Percentiles rank a stretch among this genome's conserved stretches.
Evolutionary conservation across 371 early-diverging fungal genomes (phyloP).

Genomic region (Rhizopus microsporus): DNA sequence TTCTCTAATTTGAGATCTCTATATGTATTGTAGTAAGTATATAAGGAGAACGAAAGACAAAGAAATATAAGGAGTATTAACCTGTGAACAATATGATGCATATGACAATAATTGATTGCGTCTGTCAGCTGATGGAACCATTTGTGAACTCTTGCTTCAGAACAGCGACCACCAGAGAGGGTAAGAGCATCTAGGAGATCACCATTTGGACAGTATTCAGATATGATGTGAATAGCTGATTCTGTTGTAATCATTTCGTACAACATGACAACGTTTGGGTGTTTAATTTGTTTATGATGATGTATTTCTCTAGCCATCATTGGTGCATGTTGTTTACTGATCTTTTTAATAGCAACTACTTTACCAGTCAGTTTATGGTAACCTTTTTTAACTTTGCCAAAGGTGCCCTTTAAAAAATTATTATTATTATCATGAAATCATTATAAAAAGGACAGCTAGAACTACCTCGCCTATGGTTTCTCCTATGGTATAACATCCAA

Average conservation of each 20-base stretch:
- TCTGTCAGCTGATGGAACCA: slow-evolving; percentile 76
- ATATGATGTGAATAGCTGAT: slow-evolving; percentile 78
- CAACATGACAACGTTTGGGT: slow-evolving; percentile 81
- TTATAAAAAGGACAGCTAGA: background rate
- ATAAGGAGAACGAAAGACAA: background rate
- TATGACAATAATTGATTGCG: slow-evolving; percentile 79
- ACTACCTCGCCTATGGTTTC: slow-evolving; percentile 36
- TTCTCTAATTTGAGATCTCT: slow-evolving; percentile 90
- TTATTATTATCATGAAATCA: background rate
- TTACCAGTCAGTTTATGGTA: slow-evolving; percentile 79
- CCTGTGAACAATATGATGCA: slow-evolving; percentile 79
- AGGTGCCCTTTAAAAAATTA: slow-evolving; percentile 61
- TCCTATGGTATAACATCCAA: slow-evolving; percentile 51
- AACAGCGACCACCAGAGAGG: slow-evolving; percentile 53
- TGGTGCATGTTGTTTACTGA: slow-evolving; percentile 76
- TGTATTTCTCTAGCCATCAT: slow-evolving; percentile 82
- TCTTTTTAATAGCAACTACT: slow-evolving; percentile 80
- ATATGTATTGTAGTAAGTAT: background rate
- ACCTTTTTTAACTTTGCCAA: slow-evolving; percentile 87
- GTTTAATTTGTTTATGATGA: slow-evolving; percentile 82
- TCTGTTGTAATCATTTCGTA: slow-evolving; percentile 87
- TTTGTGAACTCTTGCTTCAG: slow-evolving; percentile 54
- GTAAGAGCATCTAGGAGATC: slow-evolving; percentile 76
- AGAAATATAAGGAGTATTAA: slow-evolving; percentile 17
- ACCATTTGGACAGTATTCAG: slow-evolving; percentile 79